Base-by-base conservation (phyloP, 2,329 filamentous ascomycete species). In the Diplodia sapinea region DNA sequence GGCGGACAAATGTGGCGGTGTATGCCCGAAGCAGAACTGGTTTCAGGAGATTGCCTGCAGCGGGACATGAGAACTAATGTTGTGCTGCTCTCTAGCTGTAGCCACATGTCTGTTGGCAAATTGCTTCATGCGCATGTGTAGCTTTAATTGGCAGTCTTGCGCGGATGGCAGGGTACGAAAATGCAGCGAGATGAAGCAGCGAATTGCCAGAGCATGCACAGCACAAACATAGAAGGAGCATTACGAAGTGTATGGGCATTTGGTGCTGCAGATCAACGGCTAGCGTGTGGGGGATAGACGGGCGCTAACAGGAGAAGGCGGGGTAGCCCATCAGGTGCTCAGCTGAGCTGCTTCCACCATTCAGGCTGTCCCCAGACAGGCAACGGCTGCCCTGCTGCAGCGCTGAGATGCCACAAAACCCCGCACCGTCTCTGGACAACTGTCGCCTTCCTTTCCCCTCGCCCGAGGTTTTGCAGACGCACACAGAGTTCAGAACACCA, bases 381-480 rank as follows among this genome's bases (percentile, higher is more conserved):
- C 38, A 43, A 9, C n/a, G 43, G 43, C n/a, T 20, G 43, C 17
- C 43, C 4, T 47, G 17, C 56, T 59, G 56, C 26, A 26, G 26
- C 15, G 56, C 56, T 36, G 57, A 62, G 40, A 50, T 49, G 57
- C 57, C 57, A 62, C 57, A 62, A 62, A 62, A 62, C 57, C 57
- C 57, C 57, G 57, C 57, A 62, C 23, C 47, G 33, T 38, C 57
- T 26, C 40, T 23, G 8, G 57, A 62, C 57, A 49, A 15, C 40
- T 50, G 57, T 62, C 50, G 11, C 26, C 26, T 62, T 33, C 40
- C 40, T 49, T 26, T 8, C 20, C 26, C 29, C 20, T 62, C 26
- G 15, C 40, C 57, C 23, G 20, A 26, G 23, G 40, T 59, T 38
- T 40, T 47, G 15, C 23, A 33, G 31, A 36, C 12, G 54, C 38